Base-by-base conservation (phyloP, 495 filamentous ascomycete genomes). In the Margaritispora aquatica region DNA sequence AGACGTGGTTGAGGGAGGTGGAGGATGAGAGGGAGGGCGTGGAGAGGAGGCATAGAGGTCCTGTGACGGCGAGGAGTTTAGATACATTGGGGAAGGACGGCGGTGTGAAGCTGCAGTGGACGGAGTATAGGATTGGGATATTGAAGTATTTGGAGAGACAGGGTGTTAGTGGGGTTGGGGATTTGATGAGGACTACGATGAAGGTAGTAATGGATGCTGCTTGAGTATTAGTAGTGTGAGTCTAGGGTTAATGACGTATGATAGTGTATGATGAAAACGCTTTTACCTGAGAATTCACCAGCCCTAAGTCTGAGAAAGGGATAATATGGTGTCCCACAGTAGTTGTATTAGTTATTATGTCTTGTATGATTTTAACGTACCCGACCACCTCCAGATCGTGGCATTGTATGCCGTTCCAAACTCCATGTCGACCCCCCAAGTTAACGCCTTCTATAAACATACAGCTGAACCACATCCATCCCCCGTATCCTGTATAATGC, bases 121-220 rank as follows among this genome's bases (percentile, higher is more conserved):
- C 84, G 61, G 86, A 88, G 54, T 96, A 94, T 67, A 75, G 86
- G 51, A 72, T 89, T 1, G 79, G 82, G n/a, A 87, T 94, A 59
- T 71, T 96, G 54, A 77, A 77, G 50, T 85, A 84, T 74, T 69
- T 96, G 59, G 88, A 90, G 58, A 71, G 68, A 9, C 77, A 78
- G 44, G 88, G 87, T 0, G 81, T 85, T 51, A 68, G 66, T 24
- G 92, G 92, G 3, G 78, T 93, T 51, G 76, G 77, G 15, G 79
- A 87, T 59, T 70, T 96, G 68, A 88, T 96, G 83, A 87, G 87
- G 61, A 89, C 84, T 65, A 93, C 91, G 11, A 90, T 96, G 84
- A 92, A 88, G 70, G 81, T 83, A 29, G 73, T 90, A 26, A 81
- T 77, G 74, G 72, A 55, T 49, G 67, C 68, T n/a, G 38, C 7